phyloP scores from a whole-genome alignment of 306 rosid genomes.

The Gastrolobium villosum region DNA sequence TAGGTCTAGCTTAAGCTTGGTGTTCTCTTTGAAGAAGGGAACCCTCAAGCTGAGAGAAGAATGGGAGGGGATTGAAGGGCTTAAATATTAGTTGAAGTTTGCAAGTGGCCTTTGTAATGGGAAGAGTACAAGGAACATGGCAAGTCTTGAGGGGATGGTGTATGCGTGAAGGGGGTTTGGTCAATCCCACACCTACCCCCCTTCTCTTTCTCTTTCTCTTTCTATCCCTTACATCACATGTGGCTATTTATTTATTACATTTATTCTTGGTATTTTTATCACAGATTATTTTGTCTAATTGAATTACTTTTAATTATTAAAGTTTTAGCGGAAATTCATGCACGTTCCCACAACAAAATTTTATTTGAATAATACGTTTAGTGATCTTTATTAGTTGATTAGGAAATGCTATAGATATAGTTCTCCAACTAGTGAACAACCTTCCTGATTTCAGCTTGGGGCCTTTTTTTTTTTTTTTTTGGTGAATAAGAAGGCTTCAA shows the following conservation, averaged over 20 bases:
- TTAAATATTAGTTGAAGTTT: slow-evolving; percentile 50
- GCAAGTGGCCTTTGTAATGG: not conserved
- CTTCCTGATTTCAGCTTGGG: too few species aligned
- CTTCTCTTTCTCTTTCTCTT: not conserved
- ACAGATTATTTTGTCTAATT: not conserved
- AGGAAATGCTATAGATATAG: too few species aligned
- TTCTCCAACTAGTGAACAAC: too few species aligned
- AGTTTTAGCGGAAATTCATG: not conserved
- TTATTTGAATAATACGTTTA: not conserved
- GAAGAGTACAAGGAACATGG: not conserved
- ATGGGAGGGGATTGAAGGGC: slow-evolving; percentile 31
- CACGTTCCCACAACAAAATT: not conserved
- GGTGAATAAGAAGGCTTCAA: too few species aligned
- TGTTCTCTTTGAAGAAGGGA: slow-evolving; percentile 76
- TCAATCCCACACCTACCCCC: slow-evolving; percentile 87
- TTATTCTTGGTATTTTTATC: not conserved
- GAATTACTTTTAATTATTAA: too few species aligned
- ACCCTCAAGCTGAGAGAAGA: slow-evolving; percentile 86
- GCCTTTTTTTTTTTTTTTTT: too few species aligned
- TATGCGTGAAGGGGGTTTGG: slow-evolving; percentile 61
- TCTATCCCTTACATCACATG: not conserved
- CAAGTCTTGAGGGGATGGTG: slow-evolving; percentile 44
- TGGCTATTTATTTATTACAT: not conserved
- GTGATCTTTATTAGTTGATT: not conserved
- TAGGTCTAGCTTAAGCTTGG: slow-evolving; percentile 53